Base-by-base conservation (phyloP, 1,284 basidiomycete genomes). In the Puccinia polysora region DNA sequence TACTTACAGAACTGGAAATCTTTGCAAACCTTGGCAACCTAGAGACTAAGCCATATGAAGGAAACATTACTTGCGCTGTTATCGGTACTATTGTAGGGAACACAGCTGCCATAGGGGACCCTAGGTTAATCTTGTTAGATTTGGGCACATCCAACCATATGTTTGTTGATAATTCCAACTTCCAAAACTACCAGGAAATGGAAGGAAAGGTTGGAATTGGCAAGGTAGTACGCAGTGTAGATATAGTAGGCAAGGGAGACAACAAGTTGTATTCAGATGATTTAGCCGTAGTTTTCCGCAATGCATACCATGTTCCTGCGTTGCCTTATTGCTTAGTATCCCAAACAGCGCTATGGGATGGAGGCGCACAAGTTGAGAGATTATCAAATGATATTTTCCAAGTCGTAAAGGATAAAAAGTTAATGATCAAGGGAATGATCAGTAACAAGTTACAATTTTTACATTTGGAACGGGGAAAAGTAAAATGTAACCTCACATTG, bases 291-390 rank as follows among this genome's bases (percentile, higher is more conserved):
- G 34, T 59, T 4, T 59, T 38, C n/a, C 18, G n/a, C 5, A 59
- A 59, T 34, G 25, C 28, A 14, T 38, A 30, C n/a, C 56, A 59
- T 59, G 56, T 59, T 34, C 56, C 56, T 36, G 8, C 15, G 10
- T 34, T 59, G 5, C 56, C 56, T 34, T 59, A 59, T 59, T n/a
- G 34, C 34, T 36, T 59, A 30, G 34, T 59, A n/a, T 59, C 32
- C 5, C 52, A 25, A 28, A 55, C 52, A 6, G 4, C 52, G 7
- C 28, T 55, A 55, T 55, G 52, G 52, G 4, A 30, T 2, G 30
- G 30, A 8, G 30, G 30, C 18, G 52, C 52, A n/a, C 15, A 23
- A n/a, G 15, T 55, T 20, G 52, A 20, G 52, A 55, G 30, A 12
- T 4, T n/a, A 14, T 15, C 4, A 8, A 25, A 55, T 28, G 52